Conservation (phyloP, 1,284 basidiomycete species). For the Meripilus lineatus region DNA sequence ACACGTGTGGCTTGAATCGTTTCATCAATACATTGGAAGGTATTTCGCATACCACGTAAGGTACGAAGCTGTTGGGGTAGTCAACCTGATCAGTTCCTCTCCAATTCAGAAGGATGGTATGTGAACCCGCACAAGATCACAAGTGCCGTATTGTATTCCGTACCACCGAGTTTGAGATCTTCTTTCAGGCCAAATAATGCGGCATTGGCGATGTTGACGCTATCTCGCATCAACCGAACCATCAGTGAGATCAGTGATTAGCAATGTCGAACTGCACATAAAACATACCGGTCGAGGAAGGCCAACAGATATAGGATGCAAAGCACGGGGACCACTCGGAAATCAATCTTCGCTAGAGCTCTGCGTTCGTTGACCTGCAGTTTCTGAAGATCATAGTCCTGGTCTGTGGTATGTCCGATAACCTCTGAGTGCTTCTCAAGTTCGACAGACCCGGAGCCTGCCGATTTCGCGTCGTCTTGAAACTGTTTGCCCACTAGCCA, state of each 20-base stretch:
- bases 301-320: constrained; percentile 26
- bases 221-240: constrained; percentile 7
- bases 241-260: neutral
- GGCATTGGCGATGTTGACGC: constrained; percentile 30
- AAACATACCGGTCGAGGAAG: constrained; percentile 28
- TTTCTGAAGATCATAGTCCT: constrained; percentile 2
- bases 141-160: constrained; percentile 26
- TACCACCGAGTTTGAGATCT: constrained; percentile 24
- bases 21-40: constrained; percentile 29
- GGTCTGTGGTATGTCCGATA: too few species aligned
- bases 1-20: constrained; percentile 27
- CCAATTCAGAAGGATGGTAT: neutral
- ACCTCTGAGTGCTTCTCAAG: constrained; percentile 6
- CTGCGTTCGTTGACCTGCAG: constrained; percentile 22
- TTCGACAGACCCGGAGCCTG: neutral
- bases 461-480: too few species aligned
- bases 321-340: constrained; percentile 24
- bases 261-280: neutral
- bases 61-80: constrained; percentile 21
- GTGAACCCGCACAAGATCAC: constrained; percentile 26
- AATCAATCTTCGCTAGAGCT: constrained; percentile 27
- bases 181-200: constrained; percentile 24
- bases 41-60: constrained; percentile 29
- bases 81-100: neutral
- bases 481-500: too few species aligned